Base-by-base conservation (phyloP, 2,329 filamentous ascomycete species). In the Berkeleyomyces basicola region DNA sequence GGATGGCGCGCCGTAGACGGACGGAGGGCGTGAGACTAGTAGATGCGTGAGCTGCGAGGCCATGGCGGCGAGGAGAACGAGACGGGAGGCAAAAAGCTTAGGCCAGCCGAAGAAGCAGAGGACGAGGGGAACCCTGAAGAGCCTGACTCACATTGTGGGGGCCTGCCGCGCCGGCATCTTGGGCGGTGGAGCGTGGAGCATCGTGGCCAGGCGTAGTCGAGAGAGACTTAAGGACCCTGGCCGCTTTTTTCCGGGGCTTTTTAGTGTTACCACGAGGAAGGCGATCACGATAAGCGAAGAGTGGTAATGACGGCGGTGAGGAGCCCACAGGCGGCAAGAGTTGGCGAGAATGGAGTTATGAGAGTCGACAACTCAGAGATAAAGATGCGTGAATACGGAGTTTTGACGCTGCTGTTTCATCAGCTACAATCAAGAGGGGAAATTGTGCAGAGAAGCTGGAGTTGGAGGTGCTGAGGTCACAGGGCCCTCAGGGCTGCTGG, bases 1-100 rank as follows among this genome's bases (percentile, higher is more conserved):
- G 80, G 72, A 96, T 92, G 65, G 90, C 90, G 68, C 90, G 85
- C 67, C 90, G 86, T 53, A 95, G 78, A 68, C 90, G 87, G 71
- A 85, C 82, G 63, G 85, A 81, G 64, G 88, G 81, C 66, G 90
- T 85, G 74, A 92, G 61, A 31, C 63, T 65, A 60, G 33, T 42
- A 40, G 55, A 23, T 5, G 37, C 40, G 55, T 63, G 23, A 63
- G 55, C 47, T 33, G 23, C 37, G 37, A 36, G 16, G 14, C 31
- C 51, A 31, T 7, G 23, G 14, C 23, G 23, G 23, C 23, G 23
- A 23, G 23, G 9, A 40, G 7, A 40, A 58, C n/a, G 61, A 37
- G 4, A 16, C 36, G 16, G 37, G 33, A 16, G 53, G 53, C 3
- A 42, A 16, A 14, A 42, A 36, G 23, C 16, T 58, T 16, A 33